Base-by-base conservation (phyloP, 164 flowering plant genomes). In the Platanus orientalis region DNA sequence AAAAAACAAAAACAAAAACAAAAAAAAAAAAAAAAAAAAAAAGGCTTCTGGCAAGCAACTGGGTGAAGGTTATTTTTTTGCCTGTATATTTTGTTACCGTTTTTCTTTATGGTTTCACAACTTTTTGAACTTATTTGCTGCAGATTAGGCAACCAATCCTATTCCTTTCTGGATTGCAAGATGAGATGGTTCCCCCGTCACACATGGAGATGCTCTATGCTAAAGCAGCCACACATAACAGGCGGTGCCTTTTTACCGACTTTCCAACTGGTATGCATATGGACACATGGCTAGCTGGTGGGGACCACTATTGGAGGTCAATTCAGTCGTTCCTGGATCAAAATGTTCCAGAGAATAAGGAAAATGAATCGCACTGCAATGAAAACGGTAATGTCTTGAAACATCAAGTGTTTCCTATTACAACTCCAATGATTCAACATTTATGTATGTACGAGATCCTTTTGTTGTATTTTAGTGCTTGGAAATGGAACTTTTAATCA, bases 261-360 rank as follows among this genome's bases (percentile, higher is more conserved):
- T 92, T 95, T 64, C 89, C 97, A 23, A 80, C 68, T 72, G 99
- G 99, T 58, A 92, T 88, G 97, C 99, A 95, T 66, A 95, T 95
- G 99, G 97, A 95, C 74, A 95, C 99, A 44, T 95, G 99, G 99
- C 65, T 86, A 53, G 54, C 84, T 69, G 99, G 97, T 71, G 99
- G 97, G 52, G 99, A 95, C 66, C 83, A 69, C 23, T 95, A 95
- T 72, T 95, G 97, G 99, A 84, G 78, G 65, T 75, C 94, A 3
- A 68, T 95, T 68, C 82, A 78, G 73, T 72, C 70, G 63, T 95
- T 86, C 71, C 53, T 95, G 72, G 87, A 81, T 36, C 74, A 81
- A 54, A 60, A 81, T 75, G 87, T 74, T 57, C 79, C 83, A 1
- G 84, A 77, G 73, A 79, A 71, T 44, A 70, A 64, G 47, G 78